Evolutionary conservation across 352 stramenopile genomes (phyloP), one percentile per base, ranked within the genome.

Genomic region (Pythium brachiatum): DNA sequence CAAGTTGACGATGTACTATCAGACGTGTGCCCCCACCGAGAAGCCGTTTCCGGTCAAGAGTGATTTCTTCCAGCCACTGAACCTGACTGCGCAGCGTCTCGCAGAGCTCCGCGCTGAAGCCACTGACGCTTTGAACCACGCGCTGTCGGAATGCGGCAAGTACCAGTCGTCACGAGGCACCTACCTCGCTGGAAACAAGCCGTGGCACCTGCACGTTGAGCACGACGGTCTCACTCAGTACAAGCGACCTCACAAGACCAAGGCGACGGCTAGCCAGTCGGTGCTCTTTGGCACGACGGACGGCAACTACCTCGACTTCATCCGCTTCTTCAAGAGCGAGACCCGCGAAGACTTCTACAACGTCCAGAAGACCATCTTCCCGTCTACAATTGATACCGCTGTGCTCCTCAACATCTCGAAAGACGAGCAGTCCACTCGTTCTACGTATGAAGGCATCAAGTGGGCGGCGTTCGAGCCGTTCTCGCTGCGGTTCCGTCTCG

Each of bases 381-480:
- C 46, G 27, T 56, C 48, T 21, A 68, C 54, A 12, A 52, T 59
- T 5, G 62, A 68, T 38, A 54, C 62, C 9, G 38, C 39, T 6
- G 54, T 68, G 12, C 47, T 68, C 26, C 31, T 55, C 53, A 68
- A 62, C 23, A 55, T 53, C 13, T 18, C 44, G 7, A 34, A 53
- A 13, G 25, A 9, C 18, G 47, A 13, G 44, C n/a, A 57, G 6
- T 16, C 44, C 6, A n/a, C 39, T 5, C 13, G 32, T 15, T 52
- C 29, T 2, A 39, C 53, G 16, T 63, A 68, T 21, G 62, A 68
- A 59, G 62, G 53, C 26, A 27, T 68, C 25, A 68, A 68, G 27
- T 68, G 62, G 62, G 62, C 38, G n/a, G 62, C 26, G 7, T 68
- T 60, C 47, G 62, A 68, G 25, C 62, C 62, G 13, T 68, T 68